Conservation (phyloP, 768 basidiomycete genomes). For the Pleurotus citrinopileatus region DNA sequence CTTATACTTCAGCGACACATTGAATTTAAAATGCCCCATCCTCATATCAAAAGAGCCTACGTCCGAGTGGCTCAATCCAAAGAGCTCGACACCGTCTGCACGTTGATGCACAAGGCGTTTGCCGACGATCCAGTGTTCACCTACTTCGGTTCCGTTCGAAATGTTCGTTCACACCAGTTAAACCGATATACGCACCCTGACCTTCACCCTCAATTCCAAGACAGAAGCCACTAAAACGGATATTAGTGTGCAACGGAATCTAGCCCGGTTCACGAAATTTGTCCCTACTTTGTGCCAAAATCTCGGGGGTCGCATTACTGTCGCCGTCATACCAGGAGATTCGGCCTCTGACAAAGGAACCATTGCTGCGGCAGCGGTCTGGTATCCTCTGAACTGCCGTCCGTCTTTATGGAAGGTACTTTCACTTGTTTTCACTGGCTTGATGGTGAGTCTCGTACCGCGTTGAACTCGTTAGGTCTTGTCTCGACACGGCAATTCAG, state of each 20-base stretch:
- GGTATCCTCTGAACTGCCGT: slow-evolving; percentile 24
- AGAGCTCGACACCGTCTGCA: slow-evolving; percentile 21
- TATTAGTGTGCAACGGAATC: slow-evolving; percentile 10
- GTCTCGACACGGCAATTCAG: slow-evolving; percentile 10
- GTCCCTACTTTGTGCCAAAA: slow-evolving; percentile 17
- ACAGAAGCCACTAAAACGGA: slow-evolving; percentile 14
- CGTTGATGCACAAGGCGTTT: slow-evolving; percentile 22
- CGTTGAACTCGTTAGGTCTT: slow-evolving; percentile 17
- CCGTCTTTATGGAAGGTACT: slow-evolving; percentile 19
- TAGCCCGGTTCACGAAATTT: slow-evolving; percentile 15
- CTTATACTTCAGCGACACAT: too few species aligned
- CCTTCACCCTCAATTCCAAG: slow-evolving; percentile 11
- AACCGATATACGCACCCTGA: not conserved
- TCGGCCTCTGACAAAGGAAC: slow-evolving; percentile 16
- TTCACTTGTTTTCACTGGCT: slow-evolving; percentile 5
- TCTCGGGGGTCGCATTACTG: slow-evolving; percentile 24
- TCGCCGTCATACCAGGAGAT: slow-evolving; percentile 18
- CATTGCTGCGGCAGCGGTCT: slow-evolving; percentile 22
- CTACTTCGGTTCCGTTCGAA: slow-evolving; percentile 23
- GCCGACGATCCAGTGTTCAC: slow-evolving; percentile 25
- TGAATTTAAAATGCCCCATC: too few species aligned
- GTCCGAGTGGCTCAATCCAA: slow-evolving; percentile 18
- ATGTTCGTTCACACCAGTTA: slow-evolving; percentile 15
- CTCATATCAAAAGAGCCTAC: not conserved
- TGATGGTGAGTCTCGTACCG: slow-evolving; percentile 13